Evolutionary conservation across 129 eudicot genomes (phyloP).

Genomic region (Tagetes erecta): DNA sequence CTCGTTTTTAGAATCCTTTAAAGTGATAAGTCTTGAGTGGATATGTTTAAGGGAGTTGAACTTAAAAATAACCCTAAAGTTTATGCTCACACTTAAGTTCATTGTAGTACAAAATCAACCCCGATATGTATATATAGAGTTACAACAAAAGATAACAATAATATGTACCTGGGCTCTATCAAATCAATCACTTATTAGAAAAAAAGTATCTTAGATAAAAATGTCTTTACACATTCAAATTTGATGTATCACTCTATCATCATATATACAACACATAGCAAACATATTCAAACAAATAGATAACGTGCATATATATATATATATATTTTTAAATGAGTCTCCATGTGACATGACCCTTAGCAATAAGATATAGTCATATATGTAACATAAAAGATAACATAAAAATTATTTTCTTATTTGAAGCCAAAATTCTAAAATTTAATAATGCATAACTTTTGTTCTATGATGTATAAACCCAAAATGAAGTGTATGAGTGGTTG

Average conservation of each 20-base stretch:
- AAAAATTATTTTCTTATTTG: background rate
- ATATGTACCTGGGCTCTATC: background rate
- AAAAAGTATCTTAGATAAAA: slow-evolving; percentile 11
- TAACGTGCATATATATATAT: background rate
- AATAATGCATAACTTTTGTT: slow-evolving; percentile 17
- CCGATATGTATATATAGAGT: background rate
- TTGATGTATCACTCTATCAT: background rate
- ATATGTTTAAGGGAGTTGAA: background rate
- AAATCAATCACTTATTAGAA: background rate
- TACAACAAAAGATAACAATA: background rate
- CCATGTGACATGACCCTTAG: slow-evolving; percentile 30
- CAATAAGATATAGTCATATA: slow-evolving; percentile 26
- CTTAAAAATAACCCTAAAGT: background rate
- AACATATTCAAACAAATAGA: background rate
- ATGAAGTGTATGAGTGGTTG: slow-evolving; percentile 45
- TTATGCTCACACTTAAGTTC: background rate
- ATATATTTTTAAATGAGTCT: background rate
- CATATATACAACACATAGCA: background rate
- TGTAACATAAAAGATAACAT: slow-evolving; percentile 12
- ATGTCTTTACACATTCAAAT: slow-evolving; percentile 2
- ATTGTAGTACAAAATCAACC: background rate
- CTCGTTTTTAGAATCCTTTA: background rate
- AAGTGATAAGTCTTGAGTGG: background rate
- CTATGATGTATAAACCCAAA: slow-evolving; percentile 29
- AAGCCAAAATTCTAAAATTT: background rate